Evolutionary conservation across 2,329 filamentous ascomycete genomes (phyloP), one percentile per base, ranked within the genome.

Genomic region (Lachnellula subtilissima): DNA sequence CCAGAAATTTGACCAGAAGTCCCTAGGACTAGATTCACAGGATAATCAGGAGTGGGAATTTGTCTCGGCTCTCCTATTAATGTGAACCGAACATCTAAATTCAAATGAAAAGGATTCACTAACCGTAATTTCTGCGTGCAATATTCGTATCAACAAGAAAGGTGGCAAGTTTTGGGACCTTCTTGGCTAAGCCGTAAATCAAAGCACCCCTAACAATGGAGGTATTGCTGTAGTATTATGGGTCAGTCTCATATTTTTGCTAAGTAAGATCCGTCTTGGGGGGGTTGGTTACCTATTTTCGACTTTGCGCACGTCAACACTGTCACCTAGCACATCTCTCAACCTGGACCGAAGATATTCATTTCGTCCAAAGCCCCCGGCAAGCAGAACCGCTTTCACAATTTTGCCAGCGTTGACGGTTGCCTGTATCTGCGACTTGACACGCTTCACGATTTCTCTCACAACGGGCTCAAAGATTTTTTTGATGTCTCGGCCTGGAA

Each of bases 381-480:
- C 59, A 8, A 65, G 54, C 5, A 65, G 56, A 40, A 63, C 59
- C 40, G 60, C 63, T 36, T 61, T 71, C 48, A 79, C 72, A 1
- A 73, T 68, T 5, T 72, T 40, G 12, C 12, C n/a, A 3, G 2
- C 1, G 12, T 8, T 73, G 1, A 72, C 67, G 28, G 75, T 72
- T 23, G 75, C 68, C 4, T 64, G 56, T 56, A 79, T 71, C 70
- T 81, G 72, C 63, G 74, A 64, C 65, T 74, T 72, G 50, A 78
- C 73, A 5, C 78, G 65, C 35, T 71, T 66, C 56, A 75, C 69
- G 17, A 77, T 72, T 58, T 74, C 69, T 14, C 72, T 59, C 4
- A 79, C 67, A 12, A 77, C 71, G 1, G 75, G 74, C 50, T 76
- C 74, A 52, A 76, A 77, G 42, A 79, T 75, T 25, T 68, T 68